Percentiles rank a stretch among this genome's conserved stretches.
Evolutionary conservation across 495 filamentous ascomycete genomes (phyloP).

Genomic region (Sphaerosporella brunnea): DNA sequence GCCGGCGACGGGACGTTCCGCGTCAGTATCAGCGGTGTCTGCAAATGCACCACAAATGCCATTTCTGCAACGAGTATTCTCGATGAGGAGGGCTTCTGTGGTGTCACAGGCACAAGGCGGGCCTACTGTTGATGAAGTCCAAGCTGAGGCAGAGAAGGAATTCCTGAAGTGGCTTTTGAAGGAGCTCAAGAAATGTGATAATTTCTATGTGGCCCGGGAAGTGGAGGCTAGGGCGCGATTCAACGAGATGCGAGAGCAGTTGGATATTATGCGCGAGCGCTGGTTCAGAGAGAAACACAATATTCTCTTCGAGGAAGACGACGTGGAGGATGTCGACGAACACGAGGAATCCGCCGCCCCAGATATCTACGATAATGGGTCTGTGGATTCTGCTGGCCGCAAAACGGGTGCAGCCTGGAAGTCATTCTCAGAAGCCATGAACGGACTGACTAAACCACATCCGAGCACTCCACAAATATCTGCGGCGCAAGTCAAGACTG

Average conservation of each 20-base stretch:
- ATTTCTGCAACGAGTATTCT: constrained; percentile 18
- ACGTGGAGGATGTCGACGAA: constrained; percentile 20
- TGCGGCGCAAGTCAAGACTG: constrained; percentile 30
- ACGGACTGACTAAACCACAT: constrained; percentile 30
- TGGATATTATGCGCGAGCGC: constrained; percentile 51
- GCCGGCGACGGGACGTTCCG: neutral
- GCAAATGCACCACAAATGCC: neutral
- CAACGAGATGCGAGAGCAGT: constrained; percentile 42
- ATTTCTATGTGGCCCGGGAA: constrained; percentile 51
- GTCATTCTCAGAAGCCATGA: constrained; percentile 24
- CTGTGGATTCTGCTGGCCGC: neutral
- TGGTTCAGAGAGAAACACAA: constrained; percentile 29
- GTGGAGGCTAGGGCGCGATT: constrained; percentile 42
- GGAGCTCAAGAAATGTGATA: constrained; percentile 50
- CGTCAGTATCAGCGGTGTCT: neutral
- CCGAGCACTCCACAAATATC: too few relatives aligned
- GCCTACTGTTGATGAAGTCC: constrained; percentile 18
- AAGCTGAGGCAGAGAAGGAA: constrained; percentile 30
- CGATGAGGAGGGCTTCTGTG: constrained; percentile 11
- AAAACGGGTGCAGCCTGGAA: constrained; percentile 6
- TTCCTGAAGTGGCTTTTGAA: constrained; percentile 47
- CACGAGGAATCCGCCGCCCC: neutral
- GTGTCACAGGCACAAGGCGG: neutral
- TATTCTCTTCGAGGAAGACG: constrained; percentile 31
- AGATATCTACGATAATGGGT: neutral